Conservation (phyloP, 768 basidiomycete species). For the Macrolepiota albuminosa region DNA sequence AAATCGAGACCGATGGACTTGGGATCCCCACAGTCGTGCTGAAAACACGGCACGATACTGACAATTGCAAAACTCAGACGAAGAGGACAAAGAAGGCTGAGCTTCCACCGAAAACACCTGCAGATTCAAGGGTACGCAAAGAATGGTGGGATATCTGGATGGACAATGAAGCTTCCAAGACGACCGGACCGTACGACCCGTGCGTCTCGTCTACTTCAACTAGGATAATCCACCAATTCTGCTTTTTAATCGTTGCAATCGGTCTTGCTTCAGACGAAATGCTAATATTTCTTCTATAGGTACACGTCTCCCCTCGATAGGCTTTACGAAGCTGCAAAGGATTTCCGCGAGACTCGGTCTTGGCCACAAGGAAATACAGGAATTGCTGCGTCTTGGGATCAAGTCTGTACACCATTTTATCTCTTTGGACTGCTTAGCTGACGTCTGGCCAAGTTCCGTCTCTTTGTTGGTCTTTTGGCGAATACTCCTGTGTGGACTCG, state of each 20-base stretch:
- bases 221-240: neutral
- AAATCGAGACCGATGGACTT: conserved; percentile 58
- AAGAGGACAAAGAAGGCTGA: conserved; percentile 44
- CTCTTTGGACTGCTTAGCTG: neutral
- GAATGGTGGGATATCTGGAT: conserved; percentile 76
- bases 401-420: conserved; percentile 33
- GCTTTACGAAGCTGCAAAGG: conserved; percentile 50
- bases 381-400: conserved; percentile 56
- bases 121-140: conserved; percentile 15
- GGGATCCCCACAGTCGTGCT: conserved; percentile 65
- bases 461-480: conserved; percentile 55
- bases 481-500: conserved; percentile 40
- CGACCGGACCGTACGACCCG: conserved; percentile 43
- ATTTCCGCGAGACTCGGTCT: conserved; percentile 42
- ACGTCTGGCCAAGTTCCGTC: conserved; percentile 43
- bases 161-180: conserved; percentile 48
- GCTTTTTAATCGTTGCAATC: neutral
- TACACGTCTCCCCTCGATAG: conserved; percentile 44
- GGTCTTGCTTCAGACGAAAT: neutral
- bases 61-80: conserved; percentile 52
- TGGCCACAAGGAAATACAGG: conserved; percentile 36
- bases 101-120: conserved; percentile 8
- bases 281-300: conserved; percentile 26
- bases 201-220: conserved; percentile 26
- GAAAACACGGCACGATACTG: conserved; percentile 45